Percentiles rank a stretch among this genome's conserved stretches.
phyloP scores from a whole-genome alignment of 345 rosid species.

The Corymbia maculata region DNA sequence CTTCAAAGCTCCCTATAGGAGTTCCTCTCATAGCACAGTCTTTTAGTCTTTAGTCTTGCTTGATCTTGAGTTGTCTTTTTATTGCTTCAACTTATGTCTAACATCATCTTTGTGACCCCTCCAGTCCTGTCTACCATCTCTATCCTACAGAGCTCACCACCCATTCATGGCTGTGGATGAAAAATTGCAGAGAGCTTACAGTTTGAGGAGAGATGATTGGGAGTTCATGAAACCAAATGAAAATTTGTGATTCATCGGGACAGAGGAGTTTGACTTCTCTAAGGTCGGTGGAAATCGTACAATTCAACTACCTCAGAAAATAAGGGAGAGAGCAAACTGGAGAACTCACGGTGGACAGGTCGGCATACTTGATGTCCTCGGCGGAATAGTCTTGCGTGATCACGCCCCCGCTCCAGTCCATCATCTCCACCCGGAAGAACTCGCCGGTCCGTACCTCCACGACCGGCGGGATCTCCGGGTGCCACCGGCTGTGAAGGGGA shows the following conservation, averaged over 20 bases:
- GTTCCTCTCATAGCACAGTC: background rate
- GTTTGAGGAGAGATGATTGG: background rate
- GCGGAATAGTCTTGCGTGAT: constrained; percentile 27
- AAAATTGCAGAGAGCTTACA: background rate
- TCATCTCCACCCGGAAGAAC: constrained; percentile 54
- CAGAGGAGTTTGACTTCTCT: background rate
- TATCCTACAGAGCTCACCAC: constrained; percentile 44
- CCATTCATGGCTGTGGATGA: constrained; percentile 19
- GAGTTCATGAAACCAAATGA: background rate
- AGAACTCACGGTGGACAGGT: constrained; percentile 34
- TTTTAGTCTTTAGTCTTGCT: background rate
- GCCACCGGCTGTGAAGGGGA: constrained; percentile 60
- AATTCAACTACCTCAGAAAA: background rate
- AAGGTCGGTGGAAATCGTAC: background rate
- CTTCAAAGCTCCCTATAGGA: background rate
- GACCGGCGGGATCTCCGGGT: constrained; percentile 45
- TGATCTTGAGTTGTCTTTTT: background rate
- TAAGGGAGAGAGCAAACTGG: background rate
- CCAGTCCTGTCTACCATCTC: constrained; percentile 73
- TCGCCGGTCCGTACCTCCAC: constrained; percentile 27
- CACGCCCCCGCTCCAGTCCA: constrained; percentile 38
- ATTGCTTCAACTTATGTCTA: background rate
- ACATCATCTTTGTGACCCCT: constrained; percentile 43
- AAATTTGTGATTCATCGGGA: background rate
- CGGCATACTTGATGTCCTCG: constrained; percentile 38